These are phyloP conservation scores for Xylogone sp. DNA, from an alignment of 2,329 filamentous ascomycete species.

Conservation along the genomic window DNA sequence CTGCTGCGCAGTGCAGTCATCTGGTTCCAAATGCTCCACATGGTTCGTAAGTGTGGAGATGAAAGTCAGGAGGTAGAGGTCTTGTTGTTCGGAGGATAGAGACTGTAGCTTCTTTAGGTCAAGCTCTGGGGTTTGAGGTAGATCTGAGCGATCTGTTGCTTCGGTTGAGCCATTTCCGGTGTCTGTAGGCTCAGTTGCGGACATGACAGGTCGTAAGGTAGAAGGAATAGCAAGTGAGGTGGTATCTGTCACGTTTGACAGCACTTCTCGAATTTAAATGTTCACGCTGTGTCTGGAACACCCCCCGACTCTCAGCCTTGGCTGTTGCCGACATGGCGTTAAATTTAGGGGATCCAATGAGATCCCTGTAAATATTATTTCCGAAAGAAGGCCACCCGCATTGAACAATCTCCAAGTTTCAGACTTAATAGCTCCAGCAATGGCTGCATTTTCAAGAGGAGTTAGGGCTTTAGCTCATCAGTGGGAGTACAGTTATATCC, in stretches of 20 bases:
- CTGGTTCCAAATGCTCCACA: slow-evolving; percentile 67
- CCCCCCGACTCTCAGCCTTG: not conserved
- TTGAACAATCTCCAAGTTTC: not conserved
- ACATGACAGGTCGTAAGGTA: slow-evolving; percentile 23
- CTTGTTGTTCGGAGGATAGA: slow-evolving; percentile 90
- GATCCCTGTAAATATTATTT: not conserved
- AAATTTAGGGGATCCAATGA: not conserved
- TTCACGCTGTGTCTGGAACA: not conserved
- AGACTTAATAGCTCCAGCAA: slow-evolving; percentile 2
- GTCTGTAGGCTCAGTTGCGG: slow-evolving; percentile 21
- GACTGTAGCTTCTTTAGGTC: slow-evolving; percentile 86
- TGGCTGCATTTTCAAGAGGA: slow-evolving; percentile 24
- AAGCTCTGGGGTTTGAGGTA: slow-evolving; percentile 66
- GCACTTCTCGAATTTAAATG: not conserved
- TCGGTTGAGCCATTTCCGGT: slow-evolving; percentile 29
- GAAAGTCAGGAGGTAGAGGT: slow-evolving; percentile 88
- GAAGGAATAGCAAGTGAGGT: not conserved
- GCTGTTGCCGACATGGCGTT: not conserved
- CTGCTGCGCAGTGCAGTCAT: slow-evolving; percentile 85
- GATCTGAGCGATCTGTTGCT: slow-evolving; percentile 31
- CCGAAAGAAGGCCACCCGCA: not conserved
- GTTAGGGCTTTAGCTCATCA: slow-evolving; percentile 12
- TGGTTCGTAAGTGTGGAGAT: slow-evolving; percentile 79
- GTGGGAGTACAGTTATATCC: slow-evolving; percentile 15
- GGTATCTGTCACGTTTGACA: not conserved